These are phyloP conservation scores for Phaeosphaeriaceae sp. DNA, from an alignment of 2,329 filamentous ascomycete genomes.

Conservation along the genomic window DNA sequence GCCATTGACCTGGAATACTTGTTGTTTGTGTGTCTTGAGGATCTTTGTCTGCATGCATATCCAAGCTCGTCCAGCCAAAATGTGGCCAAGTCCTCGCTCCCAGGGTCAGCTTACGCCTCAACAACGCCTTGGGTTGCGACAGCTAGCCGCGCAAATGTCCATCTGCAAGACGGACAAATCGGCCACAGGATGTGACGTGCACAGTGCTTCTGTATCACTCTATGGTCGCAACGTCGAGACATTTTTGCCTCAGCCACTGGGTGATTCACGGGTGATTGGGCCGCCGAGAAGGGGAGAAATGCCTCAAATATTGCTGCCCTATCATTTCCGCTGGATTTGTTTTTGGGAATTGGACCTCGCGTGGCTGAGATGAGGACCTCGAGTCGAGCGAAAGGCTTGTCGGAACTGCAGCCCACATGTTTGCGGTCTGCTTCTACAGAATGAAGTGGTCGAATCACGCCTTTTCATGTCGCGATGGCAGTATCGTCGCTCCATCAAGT, in stretches of 20 bases:
- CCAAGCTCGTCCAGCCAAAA: background rate
- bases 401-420: too few species aligned
- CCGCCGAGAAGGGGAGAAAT: constrained; percentile 2
- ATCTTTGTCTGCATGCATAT: background rate
- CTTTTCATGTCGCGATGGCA: too few species aligned
- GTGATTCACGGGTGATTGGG: background rate
- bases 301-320: constrained; percentile 5
- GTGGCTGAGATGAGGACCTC: background rate
- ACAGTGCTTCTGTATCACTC: background rate
- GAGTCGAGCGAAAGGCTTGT: background rate
- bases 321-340: background rate
- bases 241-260: background rate
- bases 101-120: constrained; percentile 1
- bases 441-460: too few species aligned
- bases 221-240: background rate
- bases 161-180: background rate
- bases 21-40: too few species aligned
- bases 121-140: background rate
- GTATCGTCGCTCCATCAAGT: too few species aligned
- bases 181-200: background rate
- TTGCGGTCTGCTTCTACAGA: too few species aligned
- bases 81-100: background rate
- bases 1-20: background rate
- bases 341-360: background rate
- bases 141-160: background rate